Evolutionary conservation across 345 rosid species (phyloP), one percentile per base, ranked within the genome.

Genomic region (Linum tenue): DNA sequence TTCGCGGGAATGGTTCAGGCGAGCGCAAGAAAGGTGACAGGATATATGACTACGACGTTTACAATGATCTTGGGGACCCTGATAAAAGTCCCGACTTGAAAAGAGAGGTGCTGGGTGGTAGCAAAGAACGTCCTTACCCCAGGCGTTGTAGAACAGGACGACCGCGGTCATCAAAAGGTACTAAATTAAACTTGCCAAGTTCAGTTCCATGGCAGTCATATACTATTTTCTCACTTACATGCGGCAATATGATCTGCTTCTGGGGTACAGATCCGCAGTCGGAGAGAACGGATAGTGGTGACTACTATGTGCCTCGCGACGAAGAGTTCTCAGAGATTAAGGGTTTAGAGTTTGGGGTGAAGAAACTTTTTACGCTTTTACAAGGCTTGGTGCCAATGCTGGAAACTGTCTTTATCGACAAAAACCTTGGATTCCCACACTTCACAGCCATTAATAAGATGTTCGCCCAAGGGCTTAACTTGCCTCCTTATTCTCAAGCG

Each of bases 1-100:
- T 57, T 35, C 37, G 60, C 16, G 60, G 60, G 37, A 37, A 17
- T 37, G 60, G 60, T 7, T 7, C 16, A 57, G 60, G 60, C 10
- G 37, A 57, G 60, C 3, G 60, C 36, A 57, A 22, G 60, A 57
- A 31, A 37, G 60, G 60, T 31, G 60, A 57, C 10, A 57, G 60
- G 60, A 37, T 57, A 37, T 57, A 57, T 9, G 60, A 57, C 60
- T 57, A 57, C 22, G 60, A 57, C 35, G 60, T 57, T 31, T 57
- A 57, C 60, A 57, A 57, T 37, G 60, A 57, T 57, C 60, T 57
- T 37, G 60, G 60, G 2, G 37, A 17, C 1, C 60, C 60, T 22
- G 31, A 22, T 22, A 22, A 22, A 22, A 22, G 31, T 22, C 31
- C 31, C 31, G 31, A 22, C 31, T 22, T 22, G 31, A 22, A 22